These are phyloP conservation scores for Pythium graminicola DNA, from an alignment of 352 stramenopile species.

Conservation along the genomic window DNA sequence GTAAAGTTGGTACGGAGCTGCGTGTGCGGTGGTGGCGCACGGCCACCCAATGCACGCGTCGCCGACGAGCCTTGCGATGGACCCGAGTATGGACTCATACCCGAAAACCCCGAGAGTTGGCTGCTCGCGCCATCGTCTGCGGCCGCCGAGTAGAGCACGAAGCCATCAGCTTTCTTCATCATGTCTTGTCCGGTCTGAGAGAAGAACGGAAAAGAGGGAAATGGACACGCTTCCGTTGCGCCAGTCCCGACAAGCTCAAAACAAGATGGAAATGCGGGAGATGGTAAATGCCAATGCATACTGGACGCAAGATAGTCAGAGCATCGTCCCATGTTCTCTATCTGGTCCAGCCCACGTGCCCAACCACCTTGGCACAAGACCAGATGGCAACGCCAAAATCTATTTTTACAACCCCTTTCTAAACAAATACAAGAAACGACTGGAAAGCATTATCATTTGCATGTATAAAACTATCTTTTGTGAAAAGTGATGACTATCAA, in stretches of 20 bases:
- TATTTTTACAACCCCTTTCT: no score
- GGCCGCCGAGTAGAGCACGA: constrained; percentile 19
- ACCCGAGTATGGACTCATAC: constrained; percentile 17
- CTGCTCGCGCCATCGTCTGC: constrained; percentile 24
- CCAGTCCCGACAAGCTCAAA: no score
- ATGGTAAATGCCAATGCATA: no score
- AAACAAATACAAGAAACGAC: no score
- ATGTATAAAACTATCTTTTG: no score
- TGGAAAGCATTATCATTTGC: no score
- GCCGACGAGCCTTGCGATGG: constrained; percentile 19
- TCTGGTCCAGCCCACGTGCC: no score
- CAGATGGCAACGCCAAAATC: no score
- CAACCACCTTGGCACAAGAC: no score
- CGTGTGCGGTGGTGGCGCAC: constrained; percentile 40
- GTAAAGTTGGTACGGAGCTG: constrained; percentile 70
- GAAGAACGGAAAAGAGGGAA: constrained; percentile 7
- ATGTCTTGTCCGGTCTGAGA: constrained; percentile 8
- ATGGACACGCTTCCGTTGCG: no score
- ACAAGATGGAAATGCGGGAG: background rate
- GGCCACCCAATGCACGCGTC: constrained; percentile 18
- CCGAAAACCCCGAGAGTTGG: constrained; percentile 25
- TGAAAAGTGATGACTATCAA: background rate
- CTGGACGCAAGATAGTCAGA: no score
- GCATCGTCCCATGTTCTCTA: no score
- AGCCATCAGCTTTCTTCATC: constrained; percentile 20